Evolutionary conservation across 2,329 filamentous ascomycete species (phyloP).

Genomic region (Monilinia fructigena): DNA sequence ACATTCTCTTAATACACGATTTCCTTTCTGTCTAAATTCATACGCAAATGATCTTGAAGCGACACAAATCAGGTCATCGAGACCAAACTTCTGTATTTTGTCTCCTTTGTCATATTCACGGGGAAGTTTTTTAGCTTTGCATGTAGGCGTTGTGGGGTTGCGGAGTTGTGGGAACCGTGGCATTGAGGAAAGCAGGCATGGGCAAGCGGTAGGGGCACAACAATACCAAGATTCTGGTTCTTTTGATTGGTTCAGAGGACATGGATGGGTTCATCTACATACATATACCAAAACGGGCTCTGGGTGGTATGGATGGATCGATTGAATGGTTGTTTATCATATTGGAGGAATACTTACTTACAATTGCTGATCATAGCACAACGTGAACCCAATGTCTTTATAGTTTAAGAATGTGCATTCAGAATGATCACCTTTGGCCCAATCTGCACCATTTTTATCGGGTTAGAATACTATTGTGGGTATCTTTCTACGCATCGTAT

Average conservation of each 20-base stretch:
- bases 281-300: slow-evolving; percentile 19
- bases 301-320: slow-evolving; percentile 12
- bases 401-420: neutral
- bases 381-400: neutral
- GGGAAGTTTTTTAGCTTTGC: slow-evolving; percentile 15
- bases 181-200: slow-evolving; percentile 17
- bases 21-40: slow-evolving; percentile 11
- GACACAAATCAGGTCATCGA: slow-evolving; percentile 12
- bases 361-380: slow-evolving; percentile 7
- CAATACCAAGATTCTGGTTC: slow-evolving; percentile 19
- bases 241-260: slow-evolving; percentile 14
- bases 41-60: slow-evolving; percentile 5
- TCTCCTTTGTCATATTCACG: slow-evolving; percentile 18
- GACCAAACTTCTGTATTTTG: slow-evolving; percentile 16
- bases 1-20: slow-evolving; percentile 14
- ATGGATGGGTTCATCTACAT: slow-evolving; percentile 14
- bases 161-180: neutral
- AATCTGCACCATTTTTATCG: neutral
- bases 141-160: slow-evolving; percentile 17
- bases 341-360: slow-evolving; percentile 16
- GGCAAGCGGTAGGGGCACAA: slow-evolving; percentile 17
- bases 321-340: slow-evolving; percentile 12
- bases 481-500: neutral
- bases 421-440: neutral
- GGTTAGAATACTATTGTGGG: neutral